Evolutionary conservation across 208 protist species (phyloP).

Genomic region (Phytomonas francai): DNA sequence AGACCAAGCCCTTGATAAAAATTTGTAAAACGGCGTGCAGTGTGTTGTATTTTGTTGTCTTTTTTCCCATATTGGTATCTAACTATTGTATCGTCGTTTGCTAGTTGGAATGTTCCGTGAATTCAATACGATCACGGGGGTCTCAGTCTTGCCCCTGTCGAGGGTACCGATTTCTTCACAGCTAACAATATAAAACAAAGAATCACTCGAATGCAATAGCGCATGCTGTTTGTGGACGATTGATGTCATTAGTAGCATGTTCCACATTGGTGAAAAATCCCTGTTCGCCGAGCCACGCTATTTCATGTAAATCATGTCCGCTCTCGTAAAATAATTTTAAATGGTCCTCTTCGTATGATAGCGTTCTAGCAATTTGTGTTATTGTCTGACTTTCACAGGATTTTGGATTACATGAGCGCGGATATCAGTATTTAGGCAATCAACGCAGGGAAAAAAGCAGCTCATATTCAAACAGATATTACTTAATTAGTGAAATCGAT

Average conservation of each 20-base stretch:
- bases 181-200: neutral
- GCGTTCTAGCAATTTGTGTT: neutral
- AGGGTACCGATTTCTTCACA: neutral
- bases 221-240: neutral
- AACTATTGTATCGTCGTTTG: neutral
- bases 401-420: neutral
- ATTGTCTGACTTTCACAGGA: neutral
- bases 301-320: neutral
- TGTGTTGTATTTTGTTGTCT: neutral
- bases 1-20: neutral
- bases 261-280: neutral
- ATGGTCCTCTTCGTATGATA: neutral
- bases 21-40: neutral
- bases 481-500: neutral
- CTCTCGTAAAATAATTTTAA: neutral
- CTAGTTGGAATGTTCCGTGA: neutral
- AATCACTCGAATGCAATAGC: neutral
- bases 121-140: neutral
- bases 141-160: neutral
- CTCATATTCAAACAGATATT: neutral
- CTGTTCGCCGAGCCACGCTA: neutral
- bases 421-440: neutral
- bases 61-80: neutral
- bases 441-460: neutral
- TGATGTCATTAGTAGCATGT: neutral